phyloP scores from a whole-genome alignment of 768 basidiomycete genomes.

The Boletus speciosus region DNA sequence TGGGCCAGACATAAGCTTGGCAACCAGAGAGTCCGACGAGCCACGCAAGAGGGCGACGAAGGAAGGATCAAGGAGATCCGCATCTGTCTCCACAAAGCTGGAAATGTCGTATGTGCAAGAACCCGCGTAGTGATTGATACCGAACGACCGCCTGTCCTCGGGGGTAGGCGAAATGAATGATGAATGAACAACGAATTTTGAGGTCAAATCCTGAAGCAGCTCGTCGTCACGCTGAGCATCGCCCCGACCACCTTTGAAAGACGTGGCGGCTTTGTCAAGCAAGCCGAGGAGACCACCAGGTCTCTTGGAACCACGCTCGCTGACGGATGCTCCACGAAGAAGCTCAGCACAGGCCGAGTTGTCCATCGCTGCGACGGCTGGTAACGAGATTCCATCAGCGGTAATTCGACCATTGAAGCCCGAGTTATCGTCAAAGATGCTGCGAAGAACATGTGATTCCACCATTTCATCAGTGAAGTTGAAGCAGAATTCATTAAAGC shows the following conservation, averaged over 20 bases:
- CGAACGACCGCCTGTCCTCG: slow-evolving; percentile 42
- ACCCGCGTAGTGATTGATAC: slow-evolving; percentile 61
- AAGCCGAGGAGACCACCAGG: slow-evolving; percentile 58
- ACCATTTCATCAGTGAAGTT: slow-evolving; percentile 59
- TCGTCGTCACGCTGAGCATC: slow-evolving; percentile 47
- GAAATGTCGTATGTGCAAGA: slow-evolving; percentile 50
- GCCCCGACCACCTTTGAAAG: slow-evolving; percentile 50
- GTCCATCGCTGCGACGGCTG: slow-evolving; percentile 48
- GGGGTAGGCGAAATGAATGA: slow-evolving; percentile 44
- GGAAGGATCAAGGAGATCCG: slow-evolving; percentile 52
- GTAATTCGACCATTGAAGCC: slow-evolving; percentile 43
- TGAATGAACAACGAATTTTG: slow-evolving; percentile 45
- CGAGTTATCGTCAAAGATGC: slow-evolving; percentile 49
- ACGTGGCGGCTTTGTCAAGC: slow-evolving; percentile 48
- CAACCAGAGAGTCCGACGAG: slow-evolving; percentile 51
- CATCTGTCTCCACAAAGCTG: slow-evolving; percentile 47
- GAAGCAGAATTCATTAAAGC: slow-evolving; percentile 58
- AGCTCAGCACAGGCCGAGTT: slow-evolving; percentile 55
- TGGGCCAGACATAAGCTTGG: slow-evolving; percentile 61
- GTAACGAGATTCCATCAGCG: slow-evolving; percentile 52
- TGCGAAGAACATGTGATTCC: slow-evolving; percentile 54
- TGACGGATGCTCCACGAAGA: slow-evolving; percentile 50
- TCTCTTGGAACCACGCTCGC: slow-evolving; percentile 45
- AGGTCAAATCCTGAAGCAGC: slow-evolving; percentile 46
- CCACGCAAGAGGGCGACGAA: slow-evolving; percentile 51